Evolutionary conservation across 139 green algal genomes (phyloP), one percentile per base, ranked within the genome.

Genomic region (Coelastrella sp.): DNA sequence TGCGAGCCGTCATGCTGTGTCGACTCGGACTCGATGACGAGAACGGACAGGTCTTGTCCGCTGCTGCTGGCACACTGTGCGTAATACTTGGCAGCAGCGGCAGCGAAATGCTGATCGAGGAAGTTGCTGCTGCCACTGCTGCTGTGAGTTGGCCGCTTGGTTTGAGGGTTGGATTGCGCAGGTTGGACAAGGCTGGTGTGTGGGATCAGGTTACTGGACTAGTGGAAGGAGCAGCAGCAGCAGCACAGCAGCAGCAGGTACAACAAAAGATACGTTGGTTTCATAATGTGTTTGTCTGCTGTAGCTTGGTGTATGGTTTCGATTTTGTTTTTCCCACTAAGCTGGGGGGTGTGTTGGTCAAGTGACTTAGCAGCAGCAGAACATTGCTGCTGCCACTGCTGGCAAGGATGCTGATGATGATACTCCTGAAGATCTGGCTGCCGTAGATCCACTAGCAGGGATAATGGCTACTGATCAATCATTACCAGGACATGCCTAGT

Each of bases 391-490:
- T 71, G 61, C n/a, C n/a, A n/a, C 3, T 71, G 61, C n/a, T n/a
- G n/a, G n/a, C n/a, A n/a, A 71, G 2, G 76, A 57, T 60, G 76
- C 76, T 61, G 47, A 59, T 65, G 54, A 17, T 0, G 83, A 89
- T 56, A 57, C 92, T 4, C 90, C 93, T 57, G 93, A 96, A 77
- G 93, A 96, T 71, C 79, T 96, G 76, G 93, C 93, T 4, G 92
- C 90, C 19, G 89, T 95, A 14, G 94, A 97, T 79, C 94, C 93
- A 3, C 66, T 95, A 85, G 90, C 91, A 73, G 95, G 95, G 5
- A 89, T 96, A 73, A 59, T 96, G 77, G 94, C 96, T 57, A 97
- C 95, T 93, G 81, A 94, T 56, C 89, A n/a, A n/a, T n/a, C 95
- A n/a, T 80, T 95, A 60, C 88, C 93, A 79, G 73, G 94, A 0